Conservation (phyloP, 352 stramenopile genomes). For the Phytophthora aleatoria region DNA sequence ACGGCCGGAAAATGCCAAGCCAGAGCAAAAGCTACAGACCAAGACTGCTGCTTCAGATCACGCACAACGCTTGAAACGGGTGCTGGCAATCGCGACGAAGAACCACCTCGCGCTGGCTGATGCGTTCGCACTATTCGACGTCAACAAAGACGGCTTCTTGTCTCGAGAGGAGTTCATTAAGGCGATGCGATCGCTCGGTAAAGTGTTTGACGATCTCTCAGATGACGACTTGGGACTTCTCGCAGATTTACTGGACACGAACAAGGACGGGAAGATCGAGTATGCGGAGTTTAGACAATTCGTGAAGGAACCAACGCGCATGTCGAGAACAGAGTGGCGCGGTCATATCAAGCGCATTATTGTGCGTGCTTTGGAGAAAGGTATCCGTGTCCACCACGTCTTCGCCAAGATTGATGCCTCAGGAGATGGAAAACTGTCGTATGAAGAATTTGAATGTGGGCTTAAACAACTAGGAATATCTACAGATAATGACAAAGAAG, state of each 20-base stretch:
- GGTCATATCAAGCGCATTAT: conserved; percentile 66
- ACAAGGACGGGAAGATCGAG: conserved; percentile 53
- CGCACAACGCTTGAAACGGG: conserved; percentile 41
- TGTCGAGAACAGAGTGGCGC: conserved; percentile 31
- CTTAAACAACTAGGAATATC: conserved; percentile 59
- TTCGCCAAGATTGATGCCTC: conserved; percentile 70
- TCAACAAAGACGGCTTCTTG: conserved; percentile 46
- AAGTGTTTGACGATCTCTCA: conserved; percentile 47
- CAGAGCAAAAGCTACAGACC: conserved; percentile 4
- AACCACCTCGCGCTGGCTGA: conserved; percentile 36
- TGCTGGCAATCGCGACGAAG: conserved; percentile 37
- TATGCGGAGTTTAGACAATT: conserved; percentile 54
- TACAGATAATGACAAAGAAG: conserved; percentile 33
- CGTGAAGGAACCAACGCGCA: conserved; percentile 26
- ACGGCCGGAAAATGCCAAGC: not conserved
- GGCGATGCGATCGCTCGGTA: conserved; percentile 50
- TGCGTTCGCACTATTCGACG: conserved; percentile 56
- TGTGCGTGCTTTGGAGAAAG: conserved; percentile 56
- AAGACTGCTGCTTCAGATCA: conserved; percentile 14
- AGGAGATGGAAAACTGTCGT: conserved; percentile 61
- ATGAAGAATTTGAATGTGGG: conserved; percentile 55
- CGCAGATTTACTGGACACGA: conserved; percentile 41
- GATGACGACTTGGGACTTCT: conserved; percentile 47
- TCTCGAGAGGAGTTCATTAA: conserved; percentile 53
- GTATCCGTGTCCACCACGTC: conserved; percentile 61